Evolutionary conservation across 352 stramenopile genomes (phyloP).

Genomic region (Blastocystis sp.): DNA sequence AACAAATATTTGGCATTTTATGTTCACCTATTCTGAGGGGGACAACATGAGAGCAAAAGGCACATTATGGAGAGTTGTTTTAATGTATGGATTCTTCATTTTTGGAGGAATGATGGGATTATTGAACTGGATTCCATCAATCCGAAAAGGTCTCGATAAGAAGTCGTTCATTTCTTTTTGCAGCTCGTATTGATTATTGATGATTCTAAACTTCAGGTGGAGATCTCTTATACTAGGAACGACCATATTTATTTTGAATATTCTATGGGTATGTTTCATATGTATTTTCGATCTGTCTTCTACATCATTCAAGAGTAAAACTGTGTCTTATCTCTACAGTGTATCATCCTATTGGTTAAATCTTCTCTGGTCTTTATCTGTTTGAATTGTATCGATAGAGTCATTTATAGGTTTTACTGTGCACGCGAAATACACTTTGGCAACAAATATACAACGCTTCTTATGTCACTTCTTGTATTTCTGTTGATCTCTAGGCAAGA

Average conservation of each 20-base stretch:
- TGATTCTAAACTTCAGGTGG: not conserved
- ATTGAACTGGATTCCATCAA: not conserved
- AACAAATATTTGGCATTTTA: not conserved
- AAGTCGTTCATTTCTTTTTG: not conserved
- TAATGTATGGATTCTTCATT: constrained; percentile 1
- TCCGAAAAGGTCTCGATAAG: not conserved
- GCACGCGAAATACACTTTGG: constrained; percentile 19
- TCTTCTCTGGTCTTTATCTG: constrained; percentile 14
- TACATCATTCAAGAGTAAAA: not conserved
- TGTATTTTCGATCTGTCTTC: not conserved
- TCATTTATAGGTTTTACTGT: not conserved
- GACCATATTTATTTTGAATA: not conserved
- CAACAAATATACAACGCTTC: constrained; percentile 24
- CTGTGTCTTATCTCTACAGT: not conserved
- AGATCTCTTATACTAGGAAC: not conserved
- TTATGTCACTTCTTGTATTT: not conserved
- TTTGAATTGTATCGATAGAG: not conserved
- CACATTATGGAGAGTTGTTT: not conserved
- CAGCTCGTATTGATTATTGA: not conserved
- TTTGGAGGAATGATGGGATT: not conserved
- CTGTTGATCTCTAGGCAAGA: not conserved
- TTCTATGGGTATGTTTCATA: not conserved
- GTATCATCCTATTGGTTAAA: constrained; percentile 15
- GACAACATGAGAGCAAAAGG: not conserved
- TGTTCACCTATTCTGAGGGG: not conserved